phyloP scores from a whole-genome alignment of 78 protist species.

The Dictyostelium purpureum region DNA sequence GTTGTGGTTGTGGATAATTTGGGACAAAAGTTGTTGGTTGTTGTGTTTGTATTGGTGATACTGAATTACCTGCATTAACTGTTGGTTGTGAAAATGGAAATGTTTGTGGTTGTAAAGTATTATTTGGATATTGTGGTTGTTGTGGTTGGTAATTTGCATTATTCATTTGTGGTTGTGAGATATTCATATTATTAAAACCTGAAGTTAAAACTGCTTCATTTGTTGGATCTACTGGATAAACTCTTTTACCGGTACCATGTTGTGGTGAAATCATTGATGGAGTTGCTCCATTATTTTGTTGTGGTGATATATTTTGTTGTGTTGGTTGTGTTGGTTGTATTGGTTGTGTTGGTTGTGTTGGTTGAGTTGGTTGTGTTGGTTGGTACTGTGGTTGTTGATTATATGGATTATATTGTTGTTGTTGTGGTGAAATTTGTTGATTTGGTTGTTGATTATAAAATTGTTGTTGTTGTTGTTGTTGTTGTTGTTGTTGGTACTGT shows the following conservation, averaged over 20 bases:
- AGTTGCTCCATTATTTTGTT: background rate
- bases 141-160: background rate
- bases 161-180: background rate
- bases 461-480: slow-evolving; percentile 15
- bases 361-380: background rate
- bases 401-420: background rate
- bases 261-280: background rate
- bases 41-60: background rate
- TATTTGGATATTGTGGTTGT: background rate
- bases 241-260: background rate
- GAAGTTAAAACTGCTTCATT: background rate
- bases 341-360: background rate
- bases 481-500: background rate
- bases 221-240: slow-evolving; percentile 52
- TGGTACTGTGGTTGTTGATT: slow-evolving; percentile 10
- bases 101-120: background rate
- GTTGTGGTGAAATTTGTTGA: slow-evolving; percentile 9
- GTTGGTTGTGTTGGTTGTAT: slow-evolving; percentile 1
- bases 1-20: background rate
- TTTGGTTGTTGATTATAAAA: background rate
- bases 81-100: background rate
- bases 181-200: slow-evolving; percentile 10
- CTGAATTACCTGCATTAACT: background rate
- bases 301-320: slow-evolving; percentile 1
- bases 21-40: background rate